phyloP scores from a whole-genome alignment of 139 green algal genomes.

The Zygnema cylindricum region DNA sequence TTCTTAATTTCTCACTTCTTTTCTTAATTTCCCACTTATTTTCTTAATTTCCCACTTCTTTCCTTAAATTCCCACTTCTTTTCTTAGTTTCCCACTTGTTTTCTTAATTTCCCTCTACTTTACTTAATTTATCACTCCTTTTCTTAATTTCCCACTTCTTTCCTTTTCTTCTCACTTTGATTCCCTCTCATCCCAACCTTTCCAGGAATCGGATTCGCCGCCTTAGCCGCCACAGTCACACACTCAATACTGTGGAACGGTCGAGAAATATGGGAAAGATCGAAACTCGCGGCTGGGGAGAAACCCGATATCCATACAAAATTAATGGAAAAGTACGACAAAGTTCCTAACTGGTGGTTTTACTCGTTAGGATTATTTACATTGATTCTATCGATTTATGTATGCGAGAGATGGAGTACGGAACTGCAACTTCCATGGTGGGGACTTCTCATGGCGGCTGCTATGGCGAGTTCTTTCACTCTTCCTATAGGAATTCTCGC shows the following conservation, averaged over 20 bases:
- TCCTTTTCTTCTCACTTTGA: not conserved
- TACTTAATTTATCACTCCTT: too few relatives aligned
- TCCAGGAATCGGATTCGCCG: conserved; percentile 8
- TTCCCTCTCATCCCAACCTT: not conserved
- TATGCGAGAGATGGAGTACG: not conserved
- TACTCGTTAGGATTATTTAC: not conserved
- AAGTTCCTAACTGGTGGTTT: not conserved
- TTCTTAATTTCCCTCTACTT: too few relatives aligned
- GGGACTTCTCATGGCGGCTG: conserved; percentile 30
- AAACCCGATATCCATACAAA: conserved; percentile 11
- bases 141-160: too few relatives aligned
- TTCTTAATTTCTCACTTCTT: too few relatives aligned
- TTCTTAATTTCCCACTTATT: too few relatives aligned
- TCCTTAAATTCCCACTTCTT: too few relatives aligned
- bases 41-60: too few relatives aligned
- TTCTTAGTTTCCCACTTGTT: too few relatives aligned
- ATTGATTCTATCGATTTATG: conserved; percentile 15
- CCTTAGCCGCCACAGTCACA: conserved; percentile 10
- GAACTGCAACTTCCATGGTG: conserved; percentile 47
- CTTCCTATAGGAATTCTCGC: conserved; percentile 45
- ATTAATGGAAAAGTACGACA: not conserved
- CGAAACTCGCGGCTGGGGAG: not conserved
- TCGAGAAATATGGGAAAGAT: conserved; percentile 9
- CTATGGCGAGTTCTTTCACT: conserved; percentile 26
- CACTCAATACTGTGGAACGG: conserved; percentile 28